Conservation (phyloP, 1,139 yeast species). For the Protomyces macrosporus region DNA sequence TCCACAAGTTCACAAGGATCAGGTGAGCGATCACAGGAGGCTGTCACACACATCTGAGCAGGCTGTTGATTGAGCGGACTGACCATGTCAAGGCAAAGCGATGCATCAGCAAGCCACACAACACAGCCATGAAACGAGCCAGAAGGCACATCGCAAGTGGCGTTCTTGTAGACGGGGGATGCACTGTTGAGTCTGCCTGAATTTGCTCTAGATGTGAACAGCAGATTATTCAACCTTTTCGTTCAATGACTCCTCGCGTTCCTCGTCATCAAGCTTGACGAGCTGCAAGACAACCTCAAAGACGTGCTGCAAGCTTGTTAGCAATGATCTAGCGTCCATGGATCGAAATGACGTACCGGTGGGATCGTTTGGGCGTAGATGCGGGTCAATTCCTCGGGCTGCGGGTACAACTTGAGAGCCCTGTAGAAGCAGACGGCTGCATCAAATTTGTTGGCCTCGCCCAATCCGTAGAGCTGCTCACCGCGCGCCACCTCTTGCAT, state of each 20-base stretch:
- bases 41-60: too few species aligned
- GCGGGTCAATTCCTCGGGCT: conserved; percentile 83
- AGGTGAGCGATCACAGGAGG: too few species aligned
- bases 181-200: too few species aligned
- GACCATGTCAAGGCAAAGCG: too few species aligned
- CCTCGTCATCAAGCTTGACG: conserved; percentile 23
- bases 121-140: too few species aligned
- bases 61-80: too few species aligned
- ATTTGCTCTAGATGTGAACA: not conserved
- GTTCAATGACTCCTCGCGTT: conserved; percentile 8
- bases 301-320: conserved; percentile 3
- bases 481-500: conserved; percentile 79
- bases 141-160: too few species aligned
- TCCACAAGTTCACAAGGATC: too few species aligned
- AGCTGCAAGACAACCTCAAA: conserved; percentile 14
- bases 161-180: too few species aligned
- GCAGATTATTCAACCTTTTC: conserved; percentile 9
- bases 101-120: too few species aligned
- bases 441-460: conserved; percentile 55
- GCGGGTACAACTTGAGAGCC: conserved; percentile 91
- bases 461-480: conserved; percentile 43
- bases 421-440: conserved; percentile 90
- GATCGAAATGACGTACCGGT: conserved; percentile 10
- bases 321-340: not conserved
- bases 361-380: conserved; percentile 55